Base-by-base conservation (phyloP, 106 monocot species). In the Posidonia australis region DNA sequence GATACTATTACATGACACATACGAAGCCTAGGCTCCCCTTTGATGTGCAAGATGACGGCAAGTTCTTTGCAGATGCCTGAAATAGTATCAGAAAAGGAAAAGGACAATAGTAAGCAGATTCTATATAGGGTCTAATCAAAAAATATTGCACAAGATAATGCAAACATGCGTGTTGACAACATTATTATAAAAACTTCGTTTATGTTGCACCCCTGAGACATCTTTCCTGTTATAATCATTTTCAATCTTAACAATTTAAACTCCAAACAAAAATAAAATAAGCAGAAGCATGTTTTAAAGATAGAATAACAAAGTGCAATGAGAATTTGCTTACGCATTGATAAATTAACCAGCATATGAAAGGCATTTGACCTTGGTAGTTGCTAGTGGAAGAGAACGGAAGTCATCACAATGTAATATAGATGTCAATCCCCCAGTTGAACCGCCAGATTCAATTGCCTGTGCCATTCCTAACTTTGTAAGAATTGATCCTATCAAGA, bases 321-420 rank as follows among this genome's bases (percentile, higher is more conserved):
- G 2, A 6, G 16, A 54, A 1, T 32, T 16, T 66, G 7, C 86
- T 81, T 73, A 98, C 91, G 59, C 91, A 71, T 91, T 81, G 59
- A 98, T 83, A 54, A 98, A 91, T 64, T 72, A 98, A 53, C 98
- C 98, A 59, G 98, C 98, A 88, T 98, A 91, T 58, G 90, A 78
- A 52, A 98, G 73, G 68, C 98, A 98, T 83, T 88, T 98, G 63
- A 98, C 87, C 14, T 73, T 87, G 13, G 98, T 47, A 28, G 57
- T 71, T 16, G 56, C 58, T 1, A 91, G 98, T 24, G 91, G 57
- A 63, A 91, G 87, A 55, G 78, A 60, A 24, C 55, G 84, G 58
- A 91, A 98, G 44, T 65, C 76, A 54, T 98, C 98, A 41, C 98
- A 98, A 64, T 88, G 87, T 26, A 98, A 67, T 74, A 98, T 91